These are phyloP conservation scores for Saksenaea vasiformis DNA, from an alignment of 371 early-diverging fungal species.

Conservation along the genomic window DNA sequence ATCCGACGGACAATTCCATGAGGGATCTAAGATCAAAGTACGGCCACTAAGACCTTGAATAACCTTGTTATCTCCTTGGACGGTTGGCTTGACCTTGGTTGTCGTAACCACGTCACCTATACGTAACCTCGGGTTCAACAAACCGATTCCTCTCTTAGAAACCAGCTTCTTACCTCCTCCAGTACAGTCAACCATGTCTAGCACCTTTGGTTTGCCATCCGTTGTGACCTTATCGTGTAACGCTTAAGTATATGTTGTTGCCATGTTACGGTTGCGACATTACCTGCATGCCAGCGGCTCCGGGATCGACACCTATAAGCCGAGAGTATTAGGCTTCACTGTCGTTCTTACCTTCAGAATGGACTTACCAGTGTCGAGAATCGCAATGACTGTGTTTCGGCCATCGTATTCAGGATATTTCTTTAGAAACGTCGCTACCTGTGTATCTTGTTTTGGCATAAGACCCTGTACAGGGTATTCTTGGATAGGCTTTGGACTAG, in stretches of 20 bases:
- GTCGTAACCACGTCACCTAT: constrained; percentile 76
- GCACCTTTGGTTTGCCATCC: constrained; percentile 86
- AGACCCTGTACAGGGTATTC: constrained; percentile 72
- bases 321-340: not conserved
- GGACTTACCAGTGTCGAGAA: constrained; percentile 79
- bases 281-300: constrained; percentile 82
- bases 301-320: constrained; percentile 81
- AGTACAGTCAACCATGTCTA: constrained; percentile 94
- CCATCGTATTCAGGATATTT: constrained; percentile 90
- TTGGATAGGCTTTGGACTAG: constrained; percentile 43
- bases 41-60: constrained; percentile 80
- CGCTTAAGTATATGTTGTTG: not conserved
- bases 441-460: constrained; percentile 82
- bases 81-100: constrained; percentile 56
- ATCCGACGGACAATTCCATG: constrained; percentile 79
- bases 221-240: constrained; percentile 62
- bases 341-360: not conserved
- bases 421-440: constrained; percentile 80
- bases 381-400: constrained; percentile 85
- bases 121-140: not conserved
- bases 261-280: not conserved
- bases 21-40: constrained; percentile 65
- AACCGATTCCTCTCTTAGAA: not conserved
- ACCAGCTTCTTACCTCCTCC: constrained; percentile 54
- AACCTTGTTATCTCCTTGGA: constrained; percentile 42